Evolutionary conservation across 805 yeast genomes (phyloP), one percentile per base, ranked within the genome.

Genomic region (Metschnikowia gruessii): DNA sequence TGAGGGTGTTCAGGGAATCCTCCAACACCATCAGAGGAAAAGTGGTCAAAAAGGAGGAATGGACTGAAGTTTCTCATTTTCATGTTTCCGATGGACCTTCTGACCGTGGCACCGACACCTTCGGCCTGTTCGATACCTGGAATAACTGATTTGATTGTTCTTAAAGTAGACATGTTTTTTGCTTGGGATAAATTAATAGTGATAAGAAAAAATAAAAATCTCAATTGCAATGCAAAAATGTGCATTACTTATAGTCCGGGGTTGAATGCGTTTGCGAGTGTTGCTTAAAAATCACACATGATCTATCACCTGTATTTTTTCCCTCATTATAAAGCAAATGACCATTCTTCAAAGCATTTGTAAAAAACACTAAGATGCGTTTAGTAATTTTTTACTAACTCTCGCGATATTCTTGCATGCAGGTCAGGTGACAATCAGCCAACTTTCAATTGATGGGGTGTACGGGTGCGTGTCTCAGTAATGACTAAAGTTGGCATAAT

Each of bases 1-100:
- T 86, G 95, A 5, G 92, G 92, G 57, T 85, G 94, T 52, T 84
- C 88, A 3, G 90, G 92, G 63, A 87, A 87, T 1, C 95, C 95
- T 10, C 81, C 81, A 13, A 82, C 80, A 4, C 81, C 81, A 7
- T 73, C 60, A 37, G 81, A 81, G 38, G 70, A 74, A 64, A 89
- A 88, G 60, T 89, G 95, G 58, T 88, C 96, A 29, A 87, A 70
- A 83, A 88, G 75, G 46, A 88, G 68, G 60, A 88, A 88, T 3
- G 96, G 96, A 13, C 87, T 75, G 65, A 88, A 88, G 63, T 84
- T 83, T 57, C 91, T 75, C 74, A 82, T 76, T 19, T 74, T 69
- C 65, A 71, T 69, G 6, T 82, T 76, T 37, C 96, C 96, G 48
- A 88, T 81, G 4, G 94, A 81, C 57, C 96, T 74, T 62, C 95